Conservation (phyloP, 1,139 yeast genomes). For the Scheffersomyces segobiensis region DNA sequence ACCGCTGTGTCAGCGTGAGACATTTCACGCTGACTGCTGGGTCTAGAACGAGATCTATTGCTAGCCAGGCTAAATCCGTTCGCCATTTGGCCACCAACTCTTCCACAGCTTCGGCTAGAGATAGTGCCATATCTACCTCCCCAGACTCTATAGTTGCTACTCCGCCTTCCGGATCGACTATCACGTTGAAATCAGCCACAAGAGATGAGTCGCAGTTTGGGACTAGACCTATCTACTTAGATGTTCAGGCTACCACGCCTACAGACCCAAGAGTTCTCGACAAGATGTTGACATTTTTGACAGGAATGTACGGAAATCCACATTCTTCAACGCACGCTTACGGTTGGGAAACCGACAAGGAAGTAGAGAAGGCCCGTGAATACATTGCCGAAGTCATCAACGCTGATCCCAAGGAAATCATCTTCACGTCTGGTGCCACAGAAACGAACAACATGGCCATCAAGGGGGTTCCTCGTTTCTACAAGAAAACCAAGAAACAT, state of each 20-base stretch:
- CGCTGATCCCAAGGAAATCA: constrained; percentile 96
- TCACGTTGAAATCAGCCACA: constrained; percentile 45
- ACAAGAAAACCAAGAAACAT: constrained; percentile 85
- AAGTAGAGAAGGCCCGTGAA: constrained; percentile 82
- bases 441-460: constrained; percentile 93
- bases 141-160: constrained; percentile 11
- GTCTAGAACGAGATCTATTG: not conserved
- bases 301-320: constrained; percentile 96
- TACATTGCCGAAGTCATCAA: constrained; percentile 80
- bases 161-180: constrained; percentile 47
- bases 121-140: not conserved
- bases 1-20: not conserved
- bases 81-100: constrained; percentile 14
- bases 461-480: constrained; percentile 94
- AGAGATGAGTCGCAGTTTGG: constrained; percentile 53
- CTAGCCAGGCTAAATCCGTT: not conserved
- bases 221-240: constrained; percentile 86
- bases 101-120: constrained; percentile 8
- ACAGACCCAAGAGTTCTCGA: constrained; percentile 96
- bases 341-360: constrained; percentile 98
- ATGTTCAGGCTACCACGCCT: constrained; percentile 97
- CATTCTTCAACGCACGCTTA: constrained; percentile 97
- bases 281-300: constrained; percentile 86
- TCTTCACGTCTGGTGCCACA: constrained; percentile 97
- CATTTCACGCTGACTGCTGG: not conserved